Evolutionary conservation across 805 yeast species (phyloP).

Genomic region (Kodamaea kakaduensis): DNA sequence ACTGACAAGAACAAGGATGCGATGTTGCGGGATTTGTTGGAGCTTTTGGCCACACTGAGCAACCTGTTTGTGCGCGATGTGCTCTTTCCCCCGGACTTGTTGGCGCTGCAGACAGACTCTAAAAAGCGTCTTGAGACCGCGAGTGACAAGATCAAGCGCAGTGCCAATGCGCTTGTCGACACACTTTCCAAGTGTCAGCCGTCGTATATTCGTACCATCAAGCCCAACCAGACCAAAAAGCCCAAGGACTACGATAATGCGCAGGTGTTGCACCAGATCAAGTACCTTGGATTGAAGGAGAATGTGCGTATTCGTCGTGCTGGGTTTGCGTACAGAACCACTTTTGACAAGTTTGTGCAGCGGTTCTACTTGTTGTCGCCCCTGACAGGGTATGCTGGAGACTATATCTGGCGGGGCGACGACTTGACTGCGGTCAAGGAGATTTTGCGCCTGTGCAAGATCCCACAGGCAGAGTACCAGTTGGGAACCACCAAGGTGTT

Average conservation of each 20-base stretch:
- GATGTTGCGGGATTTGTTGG: conserved; percentile 81
- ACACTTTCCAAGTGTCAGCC: conserved; percentile 91
- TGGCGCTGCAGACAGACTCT: conserved; percentile 44
- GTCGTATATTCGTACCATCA: conserved; percentile 94
- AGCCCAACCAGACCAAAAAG: conserved; percentile 90
- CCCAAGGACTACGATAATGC: conserved; percentile 85
- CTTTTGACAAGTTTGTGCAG: conserved; percentile 94
- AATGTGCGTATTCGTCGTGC: conserved; percentile 97
- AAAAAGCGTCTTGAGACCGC: conserved; percentile 91
- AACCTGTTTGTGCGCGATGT: conserved; percentile 64
- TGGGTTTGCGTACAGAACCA: conserved; percentile 96
- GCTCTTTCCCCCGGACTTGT: conserved; percentile 38
- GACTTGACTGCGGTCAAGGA: conserved; percentile 49
- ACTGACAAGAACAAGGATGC: conserved; percentile 97
- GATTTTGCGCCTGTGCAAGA: conserved; percentile 52
- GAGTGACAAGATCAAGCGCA: conserved; percentile 85
- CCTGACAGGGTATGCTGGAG: conserved; percentile 88
- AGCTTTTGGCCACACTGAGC: conserved; percentile 66
- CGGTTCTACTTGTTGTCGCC: conserved; percentile 85
- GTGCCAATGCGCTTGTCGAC: conserved; percentile 87
- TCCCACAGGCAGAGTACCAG: conserved; percentile 81
- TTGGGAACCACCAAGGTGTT: conserved; percentile 89
- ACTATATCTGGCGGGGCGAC: conserved; percentile 57
- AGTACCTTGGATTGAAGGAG: conserved; percentile 92
- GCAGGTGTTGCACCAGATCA: conserved; percentile 92